These are phyloP conservation scores for Clarireedia paspali DNA, from an alignment of 2,329 filamentous ascomycete genomes.

Conservation along the genomic window DNA sequence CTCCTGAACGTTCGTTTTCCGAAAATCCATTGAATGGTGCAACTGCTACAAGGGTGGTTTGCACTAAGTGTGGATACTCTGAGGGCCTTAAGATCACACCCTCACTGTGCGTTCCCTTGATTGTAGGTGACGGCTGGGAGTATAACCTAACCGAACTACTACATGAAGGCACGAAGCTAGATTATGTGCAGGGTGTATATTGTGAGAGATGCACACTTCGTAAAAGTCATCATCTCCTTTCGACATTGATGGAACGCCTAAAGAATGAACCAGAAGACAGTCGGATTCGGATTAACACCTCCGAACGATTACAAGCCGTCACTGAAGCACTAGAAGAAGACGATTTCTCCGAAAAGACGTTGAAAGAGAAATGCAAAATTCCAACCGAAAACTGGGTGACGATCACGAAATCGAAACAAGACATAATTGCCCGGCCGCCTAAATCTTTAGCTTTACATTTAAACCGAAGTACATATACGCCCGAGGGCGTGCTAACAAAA, in stretches of 20 bases:
- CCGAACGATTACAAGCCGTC: conserved; percentile 55
- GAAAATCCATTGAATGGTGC: conserved; percentile 82
- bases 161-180: conserved; percentile 76
- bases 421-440: conserved; percentile 75
- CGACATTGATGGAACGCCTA: conserved; percentile 37
- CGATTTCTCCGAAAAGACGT: conserved; percentile 65
- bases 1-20: conserved; percentile 24
- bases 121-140: conserved; percentile 55
- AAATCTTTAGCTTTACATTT: conserved; percentile 78
- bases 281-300: conserved; percentile 28
- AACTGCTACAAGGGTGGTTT: conserved; percentile 81
- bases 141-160: conserved; percentile 74
- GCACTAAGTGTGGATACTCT: conserved; percentile 75
- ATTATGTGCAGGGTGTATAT: conserved; percentile 81
- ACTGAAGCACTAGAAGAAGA: conserved; percentile 68
- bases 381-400: conserved; percentile 59
- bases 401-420: conserved; percentile 83
- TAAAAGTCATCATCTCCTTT: conserved; percentile 42
- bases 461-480: conserved; percentile 84
- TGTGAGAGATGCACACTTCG: conserved; percentile 86
- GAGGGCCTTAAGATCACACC: conserved; percentile 85
- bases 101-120: conserved; percentile 89
- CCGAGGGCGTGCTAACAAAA: conserved; percentile 71
- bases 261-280: conserved; percentile 24
- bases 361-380: conserved; percentile 58